Evolutionary conservation across 176 grass and related monocot genomes (phyloP), one percentile per base, ranked within the genome.

Genomic region (Saccharum officinarum): DNA sequence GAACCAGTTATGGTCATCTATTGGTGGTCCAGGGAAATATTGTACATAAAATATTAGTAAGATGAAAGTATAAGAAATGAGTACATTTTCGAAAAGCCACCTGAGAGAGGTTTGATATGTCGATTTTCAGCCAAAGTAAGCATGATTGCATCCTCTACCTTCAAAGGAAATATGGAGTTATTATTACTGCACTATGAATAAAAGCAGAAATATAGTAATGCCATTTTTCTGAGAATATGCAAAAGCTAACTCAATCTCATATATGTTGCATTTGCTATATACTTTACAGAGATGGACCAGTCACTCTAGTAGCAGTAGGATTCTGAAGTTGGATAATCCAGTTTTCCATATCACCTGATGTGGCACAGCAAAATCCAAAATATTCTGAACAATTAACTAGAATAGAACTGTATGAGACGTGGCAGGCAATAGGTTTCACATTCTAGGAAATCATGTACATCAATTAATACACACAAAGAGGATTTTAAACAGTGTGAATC

Each of bases 61-160:
- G 77, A 75, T 81, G 83, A 84, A 74, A 81, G 84, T 82, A 92
- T 88, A 84, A 88, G 90, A 92, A 92, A 87, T 87, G 76, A 89
- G 80, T 84, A 89, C 83, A 92, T 90, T 82, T 90, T 80, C 10
- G 62, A 86, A 82, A 83, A 90, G 84, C 72, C 84, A 97, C 94
- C 89, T 88, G 89, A 92, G 67, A 90, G 92, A 89, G 89, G 92
- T 87, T 76, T 98, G 85, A 87, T 82, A 65, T 63, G 87, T 39
- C 93, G 89, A 77, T 92, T 85, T 92, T 92, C 89, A 75, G 91
- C 85, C 92, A 98, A 84, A 90, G 91, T 79, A 89, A 95, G 87
- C 83, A 95, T 75, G 72, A 98, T 75, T 76, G 96, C 93, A 82
- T 95, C 96, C 82, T 98, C 93, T 78, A 98, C 93, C 96, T 98